Evolutionary conservation across 805 yeast genomes (phyloP), one percentile per base, ranked within the genome.

Genomic region (Wickerhamiella sergipiensis): DNA sequence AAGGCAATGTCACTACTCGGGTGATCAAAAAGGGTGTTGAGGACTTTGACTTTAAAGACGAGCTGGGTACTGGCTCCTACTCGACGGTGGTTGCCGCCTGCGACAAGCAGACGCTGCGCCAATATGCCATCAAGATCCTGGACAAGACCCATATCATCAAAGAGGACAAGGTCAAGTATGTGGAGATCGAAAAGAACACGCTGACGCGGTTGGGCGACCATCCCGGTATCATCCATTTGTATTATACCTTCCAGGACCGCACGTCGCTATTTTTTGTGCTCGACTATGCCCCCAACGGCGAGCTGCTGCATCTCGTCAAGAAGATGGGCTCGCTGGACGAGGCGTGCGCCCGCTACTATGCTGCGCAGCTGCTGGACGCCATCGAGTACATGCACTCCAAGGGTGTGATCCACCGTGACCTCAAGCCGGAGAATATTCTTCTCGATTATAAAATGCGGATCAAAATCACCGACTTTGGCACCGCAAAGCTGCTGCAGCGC

Each of bases 221-320:
- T 63, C 96, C 97, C 0, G 98, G 98, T 1, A 83, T 92, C 26
- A 94, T 92, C 19, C 85, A 89, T 46, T 70, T 92, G 46, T 85
- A 86, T 67, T 92, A 85, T 67, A 92, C 98, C 1, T 92, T 92
- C 68, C 98, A 92, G 66, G 98, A 92, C 65, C 86, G 85, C 45
- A 76, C 79, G 53, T 81, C 87, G 33, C 70, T 92, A 39, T 92
- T 87, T 64, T 92, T 89, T 65, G 98, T 90, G 38, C 76, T 92
- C 50, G 97, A 92, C 66, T 85, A 81, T 63, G 97, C 97, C 1
- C 83, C 90, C 53, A 86, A 88, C 59, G 98, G 98, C n/a, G 98
- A 92, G 66, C 70, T 92, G 47, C 72, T 92, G 36, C 78, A 87
- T 1, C 72, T 90, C 49, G 80, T 92, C 49, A 79, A 65, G 50